Conservation (phyloP, 2,329 filamentous ascomycete genomes). For the Grosmannia huntii region DNA sequence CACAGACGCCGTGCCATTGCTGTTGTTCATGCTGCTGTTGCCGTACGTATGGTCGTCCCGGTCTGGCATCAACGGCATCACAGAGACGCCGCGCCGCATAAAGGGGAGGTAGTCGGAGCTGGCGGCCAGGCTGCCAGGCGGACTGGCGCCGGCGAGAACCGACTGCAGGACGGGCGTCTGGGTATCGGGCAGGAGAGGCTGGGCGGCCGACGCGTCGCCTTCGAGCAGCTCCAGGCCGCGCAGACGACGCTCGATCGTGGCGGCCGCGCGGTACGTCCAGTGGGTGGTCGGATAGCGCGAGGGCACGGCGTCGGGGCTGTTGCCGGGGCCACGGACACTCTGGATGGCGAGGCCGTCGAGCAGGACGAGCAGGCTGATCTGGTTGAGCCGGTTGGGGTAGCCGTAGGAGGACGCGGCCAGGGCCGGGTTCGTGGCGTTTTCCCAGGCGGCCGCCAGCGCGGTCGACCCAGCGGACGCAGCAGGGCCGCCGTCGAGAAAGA, state of each 20-base stretch:
- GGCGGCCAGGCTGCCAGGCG: conserved; percentile 33
- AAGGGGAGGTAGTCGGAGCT: conserved; percentile 67
- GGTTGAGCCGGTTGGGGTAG: conserved; percentile 55
- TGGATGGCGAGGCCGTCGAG: conserved; percentile 65
- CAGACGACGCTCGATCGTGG: conserved; percentile 50
- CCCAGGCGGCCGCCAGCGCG: conserved; percentile 59
- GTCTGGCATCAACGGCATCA: conserved; percentile 64
- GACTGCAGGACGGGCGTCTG: conserved; percentile 32
- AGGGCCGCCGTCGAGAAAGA: conserved; percentile 52
- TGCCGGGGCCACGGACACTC: conserved; percentile 16
- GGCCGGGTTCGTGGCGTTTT: conserved; percentile 49
- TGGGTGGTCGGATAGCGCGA: conserved; percentile 67
- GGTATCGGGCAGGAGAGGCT: conserved; percentile 46
- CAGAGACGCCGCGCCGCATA: conserved; percentile 57
- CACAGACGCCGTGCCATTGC: conserved; percentile 61
- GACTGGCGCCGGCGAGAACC: conserved; percentile 16
- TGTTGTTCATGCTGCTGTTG: conserved; percentile 57
- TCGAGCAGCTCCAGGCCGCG: conserved; percentile 31
- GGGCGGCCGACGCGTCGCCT: conserved; percentile 30
- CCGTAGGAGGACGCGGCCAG: conserved; percentile 47
- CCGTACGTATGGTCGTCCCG: conserved; percentile 30
- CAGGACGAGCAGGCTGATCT: conserved; percentile 75
- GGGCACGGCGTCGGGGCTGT: conserved; percentile 41
- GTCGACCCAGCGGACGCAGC: not conserved
- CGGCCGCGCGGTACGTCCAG: conserved; percentile 63